Percentiles rank a stretch among this genome's conserved stretches.
Evolutionary conservation across 257 asterid genomes (phyloP).

Genomic region (Prunella vulgaris): DNA sequence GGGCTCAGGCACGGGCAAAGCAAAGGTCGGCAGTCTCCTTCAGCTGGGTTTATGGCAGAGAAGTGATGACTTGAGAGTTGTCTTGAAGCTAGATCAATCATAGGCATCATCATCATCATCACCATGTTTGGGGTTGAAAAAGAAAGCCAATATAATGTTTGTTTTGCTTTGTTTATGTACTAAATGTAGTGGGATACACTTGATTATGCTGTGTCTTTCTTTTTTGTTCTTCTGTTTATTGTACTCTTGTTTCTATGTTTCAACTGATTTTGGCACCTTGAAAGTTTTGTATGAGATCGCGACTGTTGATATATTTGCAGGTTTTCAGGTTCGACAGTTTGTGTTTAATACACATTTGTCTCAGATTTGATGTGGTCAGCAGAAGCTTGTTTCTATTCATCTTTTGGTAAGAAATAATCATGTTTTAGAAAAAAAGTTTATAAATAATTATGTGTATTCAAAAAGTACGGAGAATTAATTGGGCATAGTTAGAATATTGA

Average conservation of each 20-base stretch:
- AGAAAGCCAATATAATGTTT: conserved; percentile 8
- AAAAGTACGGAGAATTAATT: too few species aligned
- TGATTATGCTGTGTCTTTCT: conserved; percentile 7
- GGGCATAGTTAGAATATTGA: too few species aligned
- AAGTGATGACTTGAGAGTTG: conserved; percentile 35
- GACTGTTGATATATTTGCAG: not conserved
- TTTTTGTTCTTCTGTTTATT: not conserved
- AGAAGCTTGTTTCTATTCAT: too few species aligned
- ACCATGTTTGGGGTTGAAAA: not conserved
- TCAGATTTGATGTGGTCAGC: too few species aligned
- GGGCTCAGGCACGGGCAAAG: conserved; percentile 45
- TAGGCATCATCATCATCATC: not conserved
- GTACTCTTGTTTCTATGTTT: not conserved
- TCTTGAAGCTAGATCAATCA: not conserved
- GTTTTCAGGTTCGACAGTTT: not conserved
- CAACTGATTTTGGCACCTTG: not conserved
- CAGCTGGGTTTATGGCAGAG: conserved; percentile 49
- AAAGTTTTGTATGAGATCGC: not conserved
- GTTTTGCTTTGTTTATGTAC: not conserved
- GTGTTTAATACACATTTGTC: not conserved
- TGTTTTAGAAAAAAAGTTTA: too few species aligned
- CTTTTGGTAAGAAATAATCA: too few species aligned
- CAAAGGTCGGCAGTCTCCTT: conserved; percentile 33
- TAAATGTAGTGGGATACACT: conserved; percentile 23
- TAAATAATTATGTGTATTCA: too few species aligned